These are phyloP conservation scores for Candida glucosophila DNA, from an alignment of 1,139 yeast genomes.

Conservation along the genomic window DNA sequence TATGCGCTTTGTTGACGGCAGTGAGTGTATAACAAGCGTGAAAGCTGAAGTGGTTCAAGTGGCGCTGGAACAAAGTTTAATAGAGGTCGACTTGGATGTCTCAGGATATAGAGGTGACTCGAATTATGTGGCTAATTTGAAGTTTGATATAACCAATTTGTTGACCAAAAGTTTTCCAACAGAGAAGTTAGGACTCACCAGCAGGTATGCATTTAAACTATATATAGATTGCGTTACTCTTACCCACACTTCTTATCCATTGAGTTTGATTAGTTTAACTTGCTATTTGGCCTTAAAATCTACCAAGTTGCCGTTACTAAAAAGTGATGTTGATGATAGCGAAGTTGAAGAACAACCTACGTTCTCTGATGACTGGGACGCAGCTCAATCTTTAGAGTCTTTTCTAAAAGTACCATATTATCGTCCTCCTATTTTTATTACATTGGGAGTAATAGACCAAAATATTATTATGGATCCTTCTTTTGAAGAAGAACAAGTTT, in stretches of 20 bases:
- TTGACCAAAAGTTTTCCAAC: conserved; percentile 41
- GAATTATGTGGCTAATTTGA: conserved; percentile 48
- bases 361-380: conserved; percentile 81
- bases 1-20: conserved; percentile 77
- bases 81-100: conserved; percentile 73
- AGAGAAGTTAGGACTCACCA: conserved; percentile 50
- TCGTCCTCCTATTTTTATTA: conserved; percentile 68
- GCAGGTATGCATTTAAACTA: conserved; percentile 66
- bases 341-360: conserved; percentile 82
- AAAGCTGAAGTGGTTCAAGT: conserved; percentile 74
- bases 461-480: conserved; percentile 76
- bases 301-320: conserved; percentile 65
- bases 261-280: conserved; percentile 70
- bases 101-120: conserved; percentile 67
- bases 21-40: conserved; percentile 86
- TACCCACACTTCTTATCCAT: conserved; percentile 60
- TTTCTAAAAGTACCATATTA: conserved; percentile 18
- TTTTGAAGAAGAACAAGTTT: conserved; percentile 73
- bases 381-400: conserved; percentile 38
- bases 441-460: conserved; percentile 66
- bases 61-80: conserved; percentile 32
- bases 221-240: conserved; percentile 73
- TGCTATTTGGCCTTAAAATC: conserved; percentile 73
- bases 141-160: conserved; percentile 41
- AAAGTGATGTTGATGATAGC: conserved; percentile 49